These are phyloP conservation scores for Penicillium griseofulvum DNA, from an alignment of 2,329 filamentous ascomycete genomes.

Conservation along the genomic window DNA sequence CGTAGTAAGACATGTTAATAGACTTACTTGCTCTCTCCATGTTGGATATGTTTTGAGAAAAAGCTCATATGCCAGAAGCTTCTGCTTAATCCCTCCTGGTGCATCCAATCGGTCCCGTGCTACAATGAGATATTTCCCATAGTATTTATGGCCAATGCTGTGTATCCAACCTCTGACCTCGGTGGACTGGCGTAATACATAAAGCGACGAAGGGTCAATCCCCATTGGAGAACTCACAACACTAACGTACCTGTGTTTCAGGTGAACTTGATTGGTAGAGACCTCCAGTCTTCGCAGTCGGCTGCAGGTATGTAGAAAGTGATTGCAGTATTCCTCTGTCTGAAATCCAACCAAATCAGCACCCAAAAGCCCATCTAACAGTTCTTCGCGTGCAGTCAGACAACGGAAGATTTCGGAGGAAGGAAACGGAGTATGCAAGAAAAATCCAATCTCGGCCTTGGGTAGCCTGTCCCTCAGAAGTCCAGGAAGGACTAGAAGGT, in stretches of 20 bases:
- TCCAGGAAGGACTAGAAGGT: conserved; percentile 78
- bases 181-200: conserved; percentile 63
- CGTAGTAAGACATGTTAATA: neutral
- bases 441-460: conserved; percentile 91
- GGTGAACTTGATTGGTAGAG: conserved; percentile 76
- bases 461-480: conserved; percentile 81
- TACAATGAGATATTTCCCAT: conserved; percentile 84
- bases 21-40: conserved; percentile 67
- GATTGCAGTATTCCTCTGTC: conserved; percentile 84
- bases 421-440: conserved; percentile 89
- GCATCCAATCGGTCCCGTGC: conserved; percentile 90
- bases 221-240: conserved; percentile 80
- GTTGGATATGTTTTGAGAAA: conserved; percentile 89
- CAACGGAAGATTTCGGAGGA: conserved; percentile 95
- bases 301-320: conserved; percentile 93
- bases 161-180: conserved; percentile 76
- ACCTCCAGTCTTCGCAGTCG: conserved; percentile 81
- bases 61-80: conserved; percentile 83
- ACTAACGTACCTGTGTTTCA: conserved; percentile 86
- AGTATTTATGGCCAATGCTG: conserved; percentile 75
- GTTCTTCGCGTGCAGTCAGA: conserved; percentile 74
- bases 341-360: conserved; percentile 91
- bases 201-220: conserved; percentile 74
- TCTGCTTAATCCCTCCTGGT: conserved; percentile 86
- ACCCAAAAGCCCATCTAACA: conserved; percentile 87